Base-by-base conservation (phyloP, 2,329 filamentous ascomycete species). In the Nemania diffusa region DNA sequence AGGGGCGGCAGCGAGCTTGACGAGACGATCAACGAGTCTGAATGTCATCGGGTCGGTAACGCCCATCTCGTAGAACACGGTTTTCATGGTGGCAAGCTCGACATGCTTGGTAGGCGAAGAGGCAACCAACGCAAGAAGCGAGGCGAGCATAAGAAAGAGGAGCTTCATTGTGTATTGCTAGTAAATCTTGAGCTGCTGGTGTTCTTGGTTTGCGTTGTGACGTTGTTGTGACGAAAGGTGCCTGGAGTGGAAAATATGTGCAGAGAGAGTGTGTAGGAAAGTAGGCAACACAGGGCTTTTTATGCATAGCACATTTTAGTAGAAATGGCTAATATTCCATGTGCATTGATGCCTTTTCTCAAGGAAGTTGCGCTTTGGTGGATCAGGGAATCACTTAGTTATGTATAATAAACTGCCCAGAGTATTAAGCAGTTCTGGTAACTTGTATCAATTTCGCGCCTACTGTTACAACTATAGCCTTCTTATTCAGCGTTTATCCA, bases 21-120 rank as follows among this genome's bases (percentile, higher is more conserved):
- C 42, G 3, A 63, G 61, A 27, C 52, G 61, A 24, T 63, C 61
- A 42, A 63, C 53, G 8, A 57, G 52, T 7, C 52, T 57, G 42
- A 26, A 63, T 6, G 61, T 51, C 27, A 48, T 27, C 1, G 61
- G 52, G 53, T 63, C 61, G 24, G 46, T 26, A 17, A 63, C 48
- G 13, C 55, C 61, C 20, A 48, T 51, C 22, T 63, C 52, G 22
- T 63, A 32, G 27, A 63, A 50, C n/a, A 57, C 42, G 24, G 50
- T 55, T 26, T 63, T 63, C 22, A 51, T 8, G 22, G 26, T 40
- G 17, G 13, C 42, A 24, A 63, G 46, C 40, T 63, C 51, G 32
- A 44, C 29, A 17, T 48, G 32, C 5, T 48, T 29, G n/a, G 40
- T 20, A 15, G 52, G 61, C 5, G 34, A 57, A n/a, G 52, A 15